Evolutionary conservation across 345 rosid genomes (phyloP), one percentile per base, ranked within the genome.

Genomic region (Syzygium jambos): DNA sequence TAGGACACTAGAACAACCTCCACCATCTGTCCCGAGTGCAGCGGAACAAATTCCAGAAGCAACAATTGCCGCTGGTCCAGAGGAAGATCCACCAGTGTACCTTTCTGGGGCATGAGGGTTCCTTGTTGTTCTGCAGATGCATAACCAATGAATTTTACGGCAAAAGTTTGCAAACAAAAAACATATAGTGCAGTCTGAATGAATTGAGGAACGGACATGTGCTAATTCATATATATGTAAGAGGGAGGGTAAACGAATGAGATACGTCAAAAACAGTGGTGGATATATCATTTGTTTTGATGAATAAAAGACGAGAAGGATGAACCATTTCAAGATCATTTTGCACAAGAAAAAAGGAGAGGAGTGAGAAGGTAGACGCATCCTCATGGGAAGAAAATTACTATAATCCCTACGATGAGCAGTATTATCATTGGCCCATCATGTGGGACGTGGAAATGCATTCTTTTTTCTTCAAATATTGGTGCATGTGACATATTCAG

Each of bases 41-140:
- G 98, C 99, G 87, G 99, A 94, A 92, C 99, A 95, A 86, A 96
- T 53, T 90, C 99, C 99, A 84, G 97, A 91, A 90, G 98, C 98
- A 65, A 96, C 98, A 89, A 96, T 90, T 87, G 99, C 99, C 89
- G 97, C 98, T 73, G 99, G 94, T 82, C 99, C 99, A 19, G 99
- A 95, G 86, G 99, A 96, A 88, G 99, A 96, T 92, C 99, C 99
- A 29, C 99, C 99, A 4, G 99, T 95, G 87, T 96, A 96, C 92
- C 99, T 93, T 85, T 96, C 96, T 51, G 91, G 84, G 59, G 92
- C 99, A 90, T 95, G 96, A 87, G 99, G 98, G 85, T 96, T 96
- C 93, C 99, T 95, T 86, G 98, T 92, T 52, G 99, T 96, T 92
- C 99, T 96, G 93, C 90, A 93, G 46, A 78, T 46, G 88, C 80